Percentiles rank a stretch among this genome's conserved stretches.
phyloP scores from a whole-genome alignment of 1,284 basidiomycete genomes.

The Leccinum subrobustum region DNA sequence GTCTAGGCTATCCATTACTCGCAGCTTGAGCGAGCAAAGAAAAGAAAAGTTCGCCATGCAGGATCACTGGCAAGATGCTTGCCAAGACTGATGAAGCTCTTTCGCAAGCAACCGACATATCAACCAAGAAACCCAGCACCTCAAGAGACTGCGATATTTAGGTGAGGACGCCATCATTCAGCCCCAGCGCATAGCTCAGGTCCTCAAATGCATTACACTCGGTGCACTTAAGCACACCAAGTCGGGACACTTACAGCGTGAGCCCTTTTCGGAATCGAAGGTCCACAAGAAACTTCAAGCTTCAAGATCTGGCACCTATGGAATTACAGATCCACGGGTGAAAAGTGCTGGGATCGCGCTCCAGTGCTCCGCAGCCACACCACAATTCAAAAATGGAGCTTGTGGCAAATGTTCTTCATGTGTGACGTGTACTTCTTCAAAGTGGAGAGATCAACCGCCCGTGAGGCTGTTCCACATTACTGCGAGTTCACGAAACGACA shows the following conservation, averaged over 20 bases:
- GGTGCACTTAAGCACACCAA: not conserved
- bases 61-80: not conserved
- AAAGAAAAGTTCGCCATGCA: not conserved
- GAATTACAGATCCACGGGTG: not conserved
- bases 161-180: not conserved
- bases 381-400: not conserved
- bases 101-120: not conserved
- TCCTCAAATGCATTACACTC: not conserved
- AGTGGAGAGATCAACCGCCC: not conserved
- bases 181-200: not conserved
- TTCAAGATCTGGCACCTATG: not conserved
- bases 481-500: not conserved
- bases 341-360: not conserved
- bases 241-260: not conserved
- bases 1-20: too few species aligned
- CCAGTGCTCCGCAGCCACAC: not conserved
- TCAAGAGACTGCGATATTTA: not conserved
- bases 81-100: not conserved
- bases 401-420: not conserved
- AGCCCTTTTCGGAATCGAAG: not conserved
- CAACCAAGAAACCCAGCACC: not conserved
- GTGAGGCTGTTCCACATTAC: not conserved
- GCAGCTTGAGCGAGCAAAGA: not conserved
- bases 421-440: not conserved
- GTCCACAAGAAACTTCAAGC: not conserved